Evolutionary conservation across 192 early-diverging fungal species (phyloP), one percentile per base, ranked within the genome.

Genomic region (Dimargaris cristalligena): DNA sequence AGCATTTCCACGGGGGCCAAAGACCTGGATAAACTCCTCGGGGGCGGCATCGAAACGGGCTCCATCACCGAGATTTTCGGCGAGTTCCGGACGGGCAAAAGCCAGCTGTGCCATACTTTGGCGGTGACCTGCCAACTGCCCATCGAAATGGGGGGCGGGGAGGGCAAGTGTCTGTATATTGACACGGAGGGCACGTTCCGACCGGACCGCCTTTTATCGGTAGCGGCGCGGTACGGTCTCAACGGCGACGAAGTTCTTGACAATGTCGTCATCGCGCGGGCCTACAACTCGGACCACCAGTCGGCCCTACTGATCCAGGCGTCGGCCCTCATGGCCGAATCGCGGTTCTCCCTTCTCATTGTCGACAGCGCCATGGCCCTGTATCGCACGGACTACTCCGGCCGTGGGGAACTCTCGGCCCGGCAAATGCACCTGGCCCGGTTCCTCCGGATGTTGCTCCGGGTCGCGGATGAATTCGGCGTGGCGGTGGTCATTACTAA

Each of bases 111-210:
- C 67, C 94, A 98, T 60, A 92, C 86, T 29, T 70, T 98, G 34
- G 91, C 94, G 4, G 92, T 98, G 25, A 90, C 86, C n/a, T 91
- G 90, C 61, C 94, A 97, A 77, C 76, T 98, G 32, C 92, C 93
- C 18, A 73, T 79, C 31, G 75, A 84, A 28, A 86, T 88, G 80
- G 89, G 88, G 23, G 94, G 94, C 4, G 94, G 84, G 2, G 89
- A 89, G 69, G 94, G 94, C 45, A 91, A 88, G 62, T 94, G 92
- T 51, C 65, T 98, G 60, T 98, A 94, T 65, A 91, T 98, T 57
- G 94, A 98, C 64, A 94, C 91, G 0, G 94, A 98, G 70, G 89
- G 91, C 49, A 98, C 92, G 0, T 98, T 98, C 71, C 83, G 94
- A 44, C 92, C 94, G 0, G 87, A 88, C 63, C 78, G 94, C 41